phyloP scores from a whole-genome alignment of 2,329 filamentous ascomycete genomes.

The Penicillium carneum region DNA sequence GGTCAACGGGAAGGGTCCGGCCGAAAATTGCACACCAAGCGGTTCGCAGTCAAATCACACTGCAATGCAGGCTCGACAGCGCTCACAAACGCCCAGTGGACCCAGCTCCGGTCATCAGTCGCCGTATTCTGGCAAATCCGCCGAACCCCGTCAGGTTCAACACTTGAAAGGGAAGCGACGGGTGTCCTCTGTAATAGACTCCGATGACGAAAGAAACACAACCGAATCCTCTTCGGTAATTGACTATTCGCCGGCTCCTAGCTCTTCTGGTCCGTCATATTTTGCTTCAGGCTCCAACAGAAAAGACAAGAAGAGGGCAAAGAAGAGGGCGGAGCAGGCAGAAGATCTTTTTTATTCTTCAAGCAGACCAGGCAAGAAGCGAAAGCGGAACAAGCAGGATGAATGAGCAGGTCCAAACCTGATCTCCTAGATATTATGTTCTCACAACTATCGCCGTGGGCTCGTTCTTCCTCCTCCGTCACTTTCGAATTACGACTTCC shows the following conservation, averaged over 20 bases:
- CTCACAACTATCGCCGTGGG: background rate
- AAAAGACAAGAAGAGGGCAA: conserved; percentile 31
- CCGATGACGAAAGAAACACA: conserved; percentile 1
- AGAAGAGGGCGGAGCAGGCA: conserved; percentile 11
- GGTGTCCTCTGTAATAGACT: background rate
- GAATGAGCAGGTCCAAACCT: background rate
- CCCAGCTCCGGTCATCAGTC: background rate
- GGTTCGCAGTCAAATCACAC: background rate
- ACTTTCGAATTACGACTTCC: background rate
- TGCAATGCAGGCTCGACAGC: background rate
- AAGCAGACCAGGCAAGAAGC: conserved; percentile 4
- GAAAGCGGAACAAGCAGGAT: conserved; percentile 18
- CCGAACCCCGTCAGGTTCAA: conserved; percentile 1
- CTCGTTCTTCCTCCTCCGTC: background rate
- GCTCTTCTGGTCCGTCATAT: background rate
- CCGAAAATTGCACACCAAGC: background rate
- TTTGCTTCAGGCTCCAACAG: background rate
- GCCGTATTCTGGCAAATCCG: background rate
- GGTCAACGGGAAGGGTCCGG: background rate
- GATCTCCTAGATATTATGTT: background rate
- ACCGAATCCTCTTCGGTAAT: background rate
- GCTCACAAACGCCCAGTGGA: background rate
- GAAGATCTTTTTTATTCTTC: background rate
- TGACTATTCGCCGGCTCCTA: background rate
- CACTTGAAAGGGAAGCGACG: conserved; percentile 7